These are phyloP conservation scores for Kazachstania africana DNA, from an alignment of 805 yeast species.

Conservation along the genomic window DNA sequence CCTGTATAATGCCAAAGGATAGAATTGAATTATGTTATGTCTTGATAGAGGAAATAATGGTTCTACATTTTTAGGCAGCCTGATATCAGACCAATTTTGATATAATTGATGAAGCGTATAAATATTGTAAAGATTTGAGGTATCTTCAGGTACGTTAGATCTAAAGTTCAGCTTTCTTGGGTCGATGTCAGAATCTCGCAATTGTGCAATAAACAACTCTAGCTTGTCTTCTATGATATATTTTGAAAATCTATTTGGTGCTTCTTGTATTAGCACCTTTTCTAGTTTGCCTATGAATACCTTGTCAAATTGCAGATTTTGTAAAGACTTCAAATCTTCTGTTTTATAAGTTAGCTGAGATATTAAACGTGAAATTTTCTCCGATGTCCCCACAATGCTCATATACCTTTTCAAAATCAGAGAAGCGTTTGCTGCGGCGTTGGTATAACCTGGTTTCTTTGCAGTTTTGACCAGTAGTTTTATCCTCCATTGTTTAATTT, in stretches of 20 bases:
- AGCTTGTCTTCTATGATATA: constrained; percentile 1
- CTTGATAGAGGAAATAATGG: constrained; percentile 2
- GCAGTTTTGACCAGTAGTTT: constrained; percentile 14
- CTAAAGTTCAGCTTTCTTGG: constrained; percentile 1
- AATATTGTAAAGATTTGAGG: constrained; percentile 6
- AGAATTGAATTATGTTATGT: constrained; percentile 4
- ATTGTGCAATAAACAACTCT: constrained; percentile 1
- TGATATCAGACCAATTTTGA: constrained; percentile 9
- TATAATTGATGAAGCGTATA: constrained; percentile 9
- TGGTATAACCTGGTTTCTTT: constrained; percentile 13
- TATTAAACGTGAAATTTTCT: constrained; percentile 6
- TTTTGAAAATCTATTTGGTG: constrained; percentile 4
- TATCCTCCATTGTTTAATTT: constrained; percentile 24
- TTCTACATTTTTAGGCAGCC: constrained; percentile 11
- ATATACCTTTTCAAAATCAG: constrained; percentile 14
- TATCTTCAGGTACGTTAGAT: constrained; percentile 2
- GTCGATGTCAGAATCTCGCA: constrained; percentile 4
- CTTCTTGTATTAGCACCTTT: constrained; percentile 6
- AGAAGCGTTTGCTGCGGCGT: constrained; percentile 12
- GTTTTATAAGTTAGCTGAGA: constrained; percentile 8
- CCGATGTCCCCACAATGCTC: constrained; percentile 9
- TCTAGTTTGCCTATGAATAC: constrained; percentile 6
- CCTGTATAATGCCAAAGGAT: constrained; percentile 4
- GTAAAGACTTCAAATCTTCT: constrained; percentile 9
- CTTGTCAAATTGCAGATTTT: constrained; percentile 7